These are phyloP conservation scores for Salvia sclarea DNA, from an alignment of 305 asterid genomes.

Conservation along the genomic window DNA sequence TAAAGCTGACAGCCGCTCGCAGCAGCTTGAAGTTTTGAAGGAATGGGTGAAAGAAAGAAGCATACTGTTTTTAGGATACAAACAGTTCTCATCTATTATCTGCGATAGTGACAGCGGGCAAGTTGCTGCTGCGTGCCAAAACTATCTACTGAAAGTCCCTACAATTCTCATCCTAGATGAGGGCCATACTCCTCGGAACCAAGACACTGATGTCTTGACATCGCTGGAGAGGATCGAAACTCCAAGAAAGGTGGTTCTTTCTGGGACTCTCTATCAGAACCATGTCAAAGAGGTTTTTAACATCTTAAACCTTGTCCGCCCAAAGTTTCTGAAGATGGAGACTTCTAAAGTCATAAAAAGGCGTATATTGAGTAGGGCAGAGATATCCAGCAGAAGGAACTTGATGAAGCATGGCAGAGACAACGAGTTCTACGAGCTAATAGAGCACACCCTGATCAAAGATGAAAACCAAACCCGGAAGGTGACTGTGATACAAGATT, in stretches of 20 bases:
- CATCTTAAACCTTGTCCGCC: conserved; percentile 92
- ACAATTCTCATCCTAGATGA: conserved; percentile 84
- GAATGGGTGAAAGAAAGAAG: conserved; percentile 75
- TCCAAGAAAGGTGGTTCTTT: conserved; percentile 83
- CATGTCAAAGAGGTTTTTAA: conserved; percentile 93
- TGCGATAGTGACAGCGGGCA: conserved; percentile 59
- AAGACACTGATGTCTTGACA: conserved; percentile 85
- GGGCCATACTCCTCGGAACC: conserved; percentile 95
- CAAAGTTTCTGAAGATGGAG: conserved; percentile 77
- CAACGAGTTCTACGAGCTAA: conserved; percentile 72
- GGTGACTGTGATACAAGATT: conserved; percentile 76
- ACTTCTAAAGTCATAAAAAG: conserved; percentile 64
- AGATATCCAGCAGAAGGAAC: conserved; percentile 49
- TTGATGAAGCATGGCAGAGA: conserved; percentile 57
- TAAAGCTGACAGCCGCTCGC: conserved; percentile 80
- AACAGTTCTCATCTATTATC: conserved; percentile 80
- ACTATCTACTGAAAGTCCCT: conserved; percentile 65
- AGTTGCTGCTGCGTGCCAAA: conserved; percentile 61
- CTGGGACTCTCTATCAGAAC: conserved; percentile 97
- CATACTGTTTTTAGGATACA: conserved; percentile 78
- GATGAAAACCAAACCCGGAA: conserved; percentile 76
- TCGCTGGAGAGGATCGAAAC: conserved; percentile 92
- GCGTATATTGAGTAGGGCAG: conserved; percentile 80
- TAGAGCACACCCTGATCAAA: conserved; percentile 75
- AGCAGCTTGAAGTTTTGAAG: conserved; percentile 83